A percentile compares a stretch with the other conserved stretches of the same genome.
phyloP scores from a whole-genome alignment of 805 yeast genomes.

The Yarrowia osloensis region DNA sequence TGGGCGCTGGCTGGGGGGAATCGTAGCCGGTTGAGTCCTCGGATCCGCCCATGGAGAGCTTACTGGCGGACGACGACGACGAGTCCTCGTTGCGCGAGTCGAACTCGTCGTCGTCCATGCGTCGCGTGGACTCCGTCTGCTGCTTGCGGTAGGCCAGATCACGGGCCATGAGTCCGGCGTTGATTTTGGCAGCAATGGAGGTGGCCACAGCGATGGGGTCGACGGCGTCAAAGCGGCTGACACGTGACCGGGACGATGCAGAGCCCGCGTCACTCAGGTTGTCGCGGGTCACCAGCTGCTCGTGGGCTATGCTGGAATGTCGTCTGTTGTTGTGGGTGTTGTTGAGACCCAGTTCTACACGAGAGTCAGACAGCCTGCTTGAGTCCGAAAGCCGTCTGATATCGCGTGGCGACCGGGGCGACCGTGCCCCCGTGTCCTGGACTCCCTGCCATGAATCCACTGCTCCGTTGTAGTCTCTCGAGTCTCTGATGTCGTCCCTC shows the following conservation, averaged over 20 bases:
- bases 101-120: neutral
- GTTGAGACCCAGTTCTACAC: neutral
- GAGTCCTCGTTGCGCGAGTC: slow-evolving; percentile 10
- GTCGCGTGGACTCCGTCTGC: neutral
- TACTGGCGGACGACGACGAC: neutral
- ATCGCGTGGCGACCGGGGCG: slow-evolving; percentile 6
- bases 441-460: neutral
- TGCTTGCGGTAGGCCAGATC: slow-evolving; percentile 3
- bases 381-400: neutral
- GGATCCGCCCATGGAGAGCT: neutral
- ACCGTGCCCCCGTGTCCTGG: neutral
- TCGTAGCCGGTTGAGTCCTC: neutral
- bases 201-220: slow-evolving; percentile 41
- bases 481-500: neutral
- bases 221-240: slow-evolving; percentile 9
- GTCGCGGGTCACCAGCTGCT: neutral
- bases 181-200: slow-evolving; percentile 43
- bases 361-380: neutral
- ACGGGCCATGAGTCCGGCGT: slow-evolving; percentile 38
- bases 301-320: neutral
- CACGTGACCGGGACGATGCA: neutral
- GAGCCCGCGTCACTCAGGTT: neutral
- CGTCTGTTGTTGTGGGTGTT: neutral
- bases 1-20: neutral
- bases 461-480: neutral